Evolutionary conservation across 2,329 filamentous ascomycete genomes (phyloP).

Genomic region (Ustulina deusta): DNA sequence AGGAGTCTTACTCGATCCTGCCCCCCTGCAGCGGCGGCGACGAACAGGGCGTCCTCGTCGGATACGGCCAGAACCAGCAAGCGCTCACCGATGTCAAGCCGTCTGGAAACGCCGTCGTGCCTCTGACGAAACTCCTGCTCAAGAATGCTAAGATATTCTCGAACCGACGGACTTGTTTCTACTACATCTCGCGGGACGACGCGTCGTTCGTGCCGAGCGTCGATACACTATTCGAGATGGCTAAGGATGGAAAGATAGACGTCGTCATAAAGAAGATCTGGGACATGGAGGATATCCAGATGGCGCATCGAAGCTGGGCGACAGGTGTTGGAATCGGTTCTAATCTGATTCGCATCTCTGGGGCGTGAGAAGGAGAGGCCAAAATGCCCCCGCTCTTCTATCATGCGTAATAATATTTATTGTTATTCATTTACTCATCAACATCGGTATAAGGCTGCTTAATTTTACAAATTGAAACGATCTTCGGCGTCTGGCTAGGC

Average conservation of each 20-base stretch:
- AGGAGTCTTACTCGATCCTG: slow-evolving; percentile 62
- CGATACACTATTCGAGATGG: slow-evolving; percentile 49
- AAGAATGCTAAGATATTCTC: slow-evolving; percentile 41
- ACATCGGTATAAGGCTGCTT: background rate
- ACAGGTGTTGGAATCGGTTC: slow-evolving; percentile 53
- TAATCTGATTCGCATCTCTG: slow-evolving; percentile 46
- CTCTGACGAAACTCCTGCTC: slow-evolving; percentile 37
- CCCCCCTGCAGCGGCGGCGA: slow-evolving; percentile 38
- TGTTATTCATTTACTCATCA: background rate
- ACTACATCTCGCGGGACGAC: slow-evolving; percentile 53
- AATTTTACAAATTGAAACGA: background rate
- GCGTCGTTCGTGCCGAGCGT: slow-evolving; percentile 51
- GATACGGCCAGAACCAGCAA: slow-evolving; percentile 54
- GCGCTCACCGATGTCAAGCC: slow-evolving; percentile 42
- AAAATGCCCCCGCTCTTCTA: background rate
- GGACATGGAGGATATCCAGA: slow-evolving; percentile 56
- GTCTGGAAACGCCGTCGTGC: background rate
- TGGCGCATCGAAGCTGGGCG: slow-evolving; percentile 55
- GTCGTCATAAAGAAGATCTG: slow-evolving; percentile 56
- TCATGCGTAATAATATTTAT: background rate
- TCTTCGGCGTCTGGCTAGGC: too few relatives aligned
- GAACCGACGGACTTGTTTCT: slow-evolving; percentile 53
- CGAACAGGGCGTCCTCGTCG: slow-evolving; percentile 54
- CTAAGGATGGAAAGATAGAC: slow-evolving; percentile 49
- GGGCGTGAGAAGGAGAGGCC: background rate